These are phyloP conservation scores for Chernovozyma sophiae-reginae DNA, from an alignment of 1,139 yeast species.

Conservation along the genomic window DNA sequence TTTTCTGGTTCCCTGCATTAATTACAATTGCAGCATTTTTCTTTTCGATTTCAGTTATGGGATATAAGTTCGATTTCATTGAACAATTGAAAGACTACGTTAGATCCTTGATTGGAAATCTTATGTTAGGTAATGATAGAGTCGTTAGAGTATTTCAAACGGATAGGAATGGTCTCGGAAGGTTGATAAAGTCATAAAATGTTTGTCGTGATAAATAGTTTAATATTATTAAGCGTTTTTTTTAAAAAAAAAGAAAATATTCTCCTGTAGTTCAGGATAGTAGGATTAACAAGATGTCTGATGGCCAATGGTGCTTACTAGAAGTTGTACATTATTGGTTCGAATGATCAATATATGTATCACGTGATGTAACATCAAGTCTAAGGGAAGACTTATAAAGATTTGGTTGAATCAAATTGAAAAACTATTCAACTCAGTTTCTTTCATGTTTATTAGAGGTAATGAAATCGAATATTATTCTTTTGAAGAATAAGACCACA, in stretches of 20 bases:
- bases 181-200: slow-evolving; percentile 1
- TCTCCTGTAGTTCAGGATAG: no score
- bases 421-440: not conserved
- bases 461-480: slow-evolving; percentile 19
- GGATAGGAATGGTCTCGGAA: slow-evolving; percentile 7
- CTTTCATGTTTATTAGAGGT: no score
- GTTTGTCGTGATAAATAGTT: no score
- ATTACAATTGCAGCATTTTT: slow-evolving; percentile 49
- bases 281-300: no score
- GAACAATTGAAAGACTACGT: slow-evolving; percentile 43
- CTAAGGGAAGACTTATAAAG: no score
- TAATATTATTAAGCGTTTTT: no score
- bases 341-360: no score
- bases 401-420: no score
- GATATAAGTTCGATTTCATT: slow-evolving; percentile 39
- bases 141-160: slow-evolving; percentile 50
- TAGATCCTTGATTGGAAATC: slow-evolving; percentile 53
- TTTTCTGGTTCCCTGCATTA: slow-evolving; percentile 83
- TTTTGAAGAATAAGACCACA: slow-evolving; percentile 64
- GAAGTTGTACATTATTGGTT: no score
- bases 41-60: slow-evolving; percentile 48
- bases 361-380: no score
- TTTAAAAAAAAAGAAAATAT: no score
- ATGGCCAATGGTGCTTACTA: no score
- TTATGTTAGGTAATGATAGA: slow-evolving; percentile 68